phyloP scores from a whole-genome alignment of 2,329 filamentous ascomycete genomes.

The Plectosphaerella cucumerina region DNA sequence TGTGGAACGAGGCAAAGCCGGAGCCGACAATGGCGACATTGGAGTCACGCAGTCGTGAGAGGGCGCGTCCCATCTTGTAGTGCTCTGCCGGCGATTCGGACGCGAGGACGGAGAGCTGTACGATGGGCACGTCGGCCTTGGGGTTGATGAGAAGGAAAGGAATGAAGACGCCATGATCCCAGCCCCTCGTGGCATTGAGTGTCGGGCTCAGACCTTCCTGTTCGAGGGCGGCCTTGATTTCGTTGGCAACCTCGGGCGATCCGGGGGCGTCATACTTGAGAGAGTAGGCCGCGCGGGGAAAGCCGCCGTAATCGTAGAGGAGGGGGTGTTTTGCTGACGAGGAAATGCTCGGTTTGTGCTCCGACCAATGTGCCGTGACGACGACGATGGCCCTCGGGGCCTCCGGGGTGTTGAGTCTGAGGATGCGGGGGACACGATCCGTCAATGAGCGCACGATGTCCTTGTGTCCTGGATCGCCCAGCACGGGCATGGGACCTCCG shows the following conservation, averaged over 20 bases:
- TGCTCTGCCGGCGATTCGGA: slow-evolving; percentile 46
- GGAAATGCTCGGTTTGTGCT: slow-evolving; percentile 44
- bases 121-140: slow-evolving; percentile 45
- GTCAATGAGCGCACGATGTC: slow-evolving; percentile 47
- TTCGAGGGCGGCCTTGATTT: slow-evolving; percentile 40
- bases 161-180: slow-evolving; percentile 60
- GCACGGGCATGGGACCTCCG: slow-evolving; percentile 52
- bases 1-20: slow-evolving; percentile 56
- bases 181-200: slow-evolving; percentile 37
- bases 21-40: slow-evolving; percentile 58
- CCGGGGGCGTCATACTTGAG: slow-evolving; percentile 55
- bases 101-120: slow-evolving; percentile 52
- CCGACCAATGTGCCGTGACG: slow-evolving; percentile 56
- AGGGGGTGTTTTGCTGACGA: slow-evolving; percentile 42
- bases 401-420: slow-evolving; percentile 46
- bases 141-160: slow-evolving; percentile 52
- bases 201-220: slow-evolving; percentile 37
- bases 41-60: slow-evolving; percentile 41
- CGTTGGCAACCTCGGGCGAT: slow-evolving; percentile 45
- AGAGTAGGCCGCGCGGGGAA: slow-evolving; percentile 50
- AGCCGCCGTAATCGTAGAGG: slow-evolving; percentile 56
- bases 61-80: slow-evolving; percentile 48
- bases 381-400: slow-evolving; percentile 49
- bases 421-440: slow-evolving; percentile 48
- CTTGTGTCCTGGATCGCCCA: slow-evolving; percentile 50